Percentiles rank a stretch among this genome's conserved stretches.
phyloP scores from a whole-genome alignment of 2,329 filamentous ascomycete genomes.

The Penicillium sp. region DNA sequence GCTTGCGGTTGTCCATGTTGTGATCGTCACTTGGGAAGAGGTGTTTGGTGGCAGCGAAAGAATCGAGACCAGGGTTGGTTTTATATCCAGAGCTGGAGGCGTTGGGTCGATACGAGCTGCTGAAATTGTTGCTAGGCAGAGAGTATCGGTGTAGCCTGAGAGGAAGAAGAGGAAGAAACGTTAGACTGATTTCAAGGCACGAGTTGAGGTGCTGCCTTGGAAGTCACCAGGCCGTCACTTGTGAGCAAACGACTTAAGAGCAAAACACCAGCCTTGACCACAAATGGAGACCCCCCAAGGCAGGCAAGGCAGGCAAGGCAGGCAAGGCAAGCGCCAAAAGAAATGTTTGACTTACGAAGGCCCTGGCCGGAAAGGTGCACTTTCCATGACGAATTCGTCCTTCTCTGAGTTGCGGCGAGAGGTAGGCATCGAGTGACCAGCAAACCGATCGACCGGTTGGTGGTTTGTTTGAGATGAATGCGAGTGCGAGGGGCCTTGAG shows the following conservation, averaged over 20 bases:
- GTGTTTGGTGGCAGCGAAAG: conserved; percentile 84
- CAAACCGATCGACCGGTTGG: conserved; percentile 67
- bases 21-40: conserved; percentile 86
- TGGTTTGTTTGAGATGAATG: conserved; percentile 38
- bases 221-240: background rate
- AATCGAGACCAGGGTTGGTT: conserved; percentile 66
- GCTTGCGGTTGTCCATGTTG: conserved; percentile 46
- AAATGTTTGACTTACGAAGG: conserved; percentile 71
- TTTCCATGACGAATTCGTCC: conserved; percentile 75
- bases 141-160: conserved; percentile 81
- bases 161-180: background rate
- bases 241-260: background rate
- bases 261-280: background rate
- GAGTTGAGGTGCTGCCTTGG: background rate
- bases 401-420: conserved; percentile 90
- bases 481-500: conserved; percentile 63
- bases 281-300: background rate
- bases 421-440: conserved; percentile 83
- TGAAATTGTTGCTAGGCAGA: conserved; percentile 73
- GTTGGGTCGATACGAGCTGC: conserved; percentile 40
- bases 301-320: no score
- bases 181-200: conserved; percentile 9
- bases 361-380: conserved; percentile 70
- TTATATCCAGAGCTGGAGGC: conserved; percentile 34
- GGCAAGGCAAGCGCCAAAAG: background rate